These are phyloP conservation scores for Adenanthera pavonina DNA, from an alignment of 306 rosid genomes.

Conservation along the genomic window DNA sequence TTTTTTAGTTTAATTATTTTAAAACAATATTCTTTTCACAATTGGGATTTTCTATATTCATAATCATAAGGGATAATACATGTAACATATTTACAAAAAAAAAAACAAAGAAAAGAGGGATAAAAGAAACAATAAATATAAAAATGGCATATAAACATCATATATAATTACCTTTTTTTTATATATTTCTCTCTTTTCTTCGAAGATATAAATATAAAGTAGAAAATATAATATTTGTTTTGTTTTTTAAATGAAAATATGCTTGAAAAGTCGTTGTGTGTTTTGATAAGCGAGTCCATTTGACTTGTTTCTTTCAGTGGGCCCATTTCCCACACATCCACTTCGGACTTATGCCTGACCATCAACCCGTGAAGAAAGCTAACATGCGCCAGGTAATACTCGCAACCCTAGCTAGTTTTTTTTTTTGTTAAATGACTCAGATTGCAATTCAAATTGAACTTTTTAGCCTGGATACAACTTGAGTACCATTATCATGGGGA, in stretches of 20 bases:
- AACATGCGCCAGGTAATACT: slow-evolving; percentile 69
- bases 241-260: slow-evolving; percentile 2
- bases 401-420: slow-evolving; percentile 40
- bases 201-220: not conserved
- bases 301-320: slow-evolving; percentile 68
- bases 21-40: not conserved
- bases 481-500: too few species aligned
- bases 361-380: slow-evolving; percentile 82
- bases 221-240: not conserved
- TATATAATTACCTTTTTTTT: not conserved
- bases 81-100: not conserved
- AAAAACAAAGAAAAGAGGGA: not conserved
- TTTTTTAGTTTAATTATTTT: slow-evolving; percentile 14
- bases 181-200: not conserved
- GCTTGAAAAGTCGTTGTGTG: not conserved
- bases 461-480: too few species aligned
- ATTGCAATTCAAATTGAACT: not conserved
- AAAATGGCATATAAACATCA: not conserved
- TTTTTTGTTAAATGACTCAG: not conserved
- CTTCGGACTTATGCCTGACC: slow-evolving; percentile 94
- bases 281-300: slow-evolving; percentile 1
- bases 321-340: slow-evolving; percentile 99
- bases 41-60: not conserved
- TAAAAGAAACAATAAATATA: not conserved
- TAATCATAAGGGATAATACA: not conserved